Conservation (phyloP, 371 early-diverging fungal genomes). For the Haplosporangium sp. region DNA sequence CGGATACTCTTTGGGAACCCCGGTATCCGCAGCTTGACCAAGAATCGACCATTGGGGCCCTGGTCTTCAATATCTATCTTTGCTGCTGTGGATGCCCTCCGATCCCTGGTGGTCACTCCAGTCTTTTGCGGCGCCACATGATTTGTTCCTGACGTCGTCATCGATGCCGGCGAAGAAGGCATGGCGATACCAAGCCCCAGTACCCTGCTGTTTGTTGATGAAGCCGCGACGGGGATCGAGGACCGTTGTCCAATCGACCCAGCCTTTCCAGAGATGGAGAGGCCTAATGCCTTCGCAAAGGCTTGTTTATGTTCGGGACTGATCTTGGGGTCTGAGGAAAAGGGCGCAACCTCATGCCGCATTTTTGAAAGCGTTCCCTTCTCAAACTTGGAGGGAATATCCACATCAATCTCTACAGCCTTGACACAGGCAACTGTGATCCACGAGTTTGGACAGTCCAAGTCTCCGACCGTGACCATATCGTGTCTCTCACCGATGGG, state of each 20-base stretch:
- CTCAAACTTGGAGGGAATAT: constrained; percentile 28
- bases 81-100: not conserved
- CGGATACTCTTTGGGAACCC: constrained; percentile 2
- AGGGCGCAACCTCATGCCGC: constrained; percentile 45
- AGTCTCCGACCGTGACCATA: constrained; percentile 48
- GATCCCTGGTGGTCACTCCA: not conserved
- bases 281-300: constrained; percentile 39
- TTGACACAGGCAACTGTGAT: constrained; percentile 35
- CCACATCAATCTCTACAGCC: constrained; percentile 15
- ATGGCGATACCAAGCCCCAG: constrained; percentile 29
- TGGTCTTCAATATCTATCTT: constrained; percentile 37
- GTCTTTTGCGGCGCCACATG: not conserved
- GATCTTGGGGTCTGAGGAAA: constrained; percentile 32
- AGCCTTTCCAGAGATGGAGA: constrained; percentile 17
- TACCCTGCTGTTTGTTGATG: constrained; percentile 1
- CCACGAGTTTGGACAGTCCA: constrained; percentile 51
- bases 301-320: constrained; percentile 25
- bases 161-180: constrained; percentile 4
- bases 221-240: constrained; percentile 13
- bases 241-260: constrained; percentile 21
- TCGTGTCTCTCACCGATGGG: constrained; percentile 53
- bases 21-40: constrained; percentile 39
- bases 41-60: constrained; percentile 23
- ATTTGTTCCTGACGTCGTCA: not conserved
- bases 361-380: constrained; percentile 48